phyloP scores from a whole-genome alignment of 164 flowering plant genomes.

The Cinnamomum micranthum region DNA sequence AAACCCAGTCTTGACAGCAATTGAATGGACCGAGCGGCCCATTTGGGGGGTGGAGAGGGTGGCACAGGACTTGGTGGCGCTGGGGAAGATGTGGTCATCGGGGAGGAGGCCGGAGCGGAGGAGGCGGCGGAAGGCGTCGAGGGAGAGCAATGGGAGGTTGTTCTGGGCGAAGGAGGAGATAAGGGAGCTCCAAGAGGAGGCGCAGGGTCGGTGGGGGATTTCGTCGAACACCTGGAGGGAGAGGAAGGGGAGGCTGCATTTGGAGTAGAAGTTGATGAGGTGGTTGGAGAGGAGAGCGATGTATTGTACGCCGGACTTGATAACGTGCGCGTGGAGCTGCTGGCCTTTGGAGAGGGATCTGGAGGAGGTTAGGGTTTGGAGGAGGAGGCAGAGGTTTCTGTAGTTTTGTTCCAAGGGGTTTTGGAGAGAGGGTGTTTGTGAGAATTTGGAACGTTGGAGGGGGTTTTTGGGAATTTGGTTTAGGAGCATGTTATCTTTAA shows the following conservation, averaged over 20 bases:
- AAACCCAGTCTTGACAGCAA: slow-evolving; percentile 57
- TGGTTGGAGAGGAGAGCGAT: slow-evolving; percentile 60
- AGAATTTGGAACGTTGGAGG: background rate
- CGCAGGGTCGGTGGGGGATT: slow-evolving; percentile 21
- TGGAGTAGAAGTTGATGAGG: slow-evolving; percentile 86
- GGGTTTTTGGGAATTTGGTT: background rate
- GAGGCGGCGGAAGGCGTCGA: slow-evolving; percentile 60
- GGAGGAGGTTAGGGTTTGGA: slow-evolving; percentile 50
- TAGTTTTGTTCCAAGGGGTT: slow-evolving; percentile 28
- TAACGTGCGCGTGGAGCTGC: slow-evolving; percentile 66
- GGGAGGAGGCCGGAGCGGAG: slow-evolving; percentile 31
- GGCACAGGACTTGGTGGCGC: slow-evolving; percentile 67
- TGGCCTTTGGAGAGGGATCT: slow-evolving; percentile 52
- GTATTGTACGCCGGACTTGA: slow-evolving; percentile 53
- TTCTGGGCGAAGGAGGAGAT: slow-evolving; percentile 78
- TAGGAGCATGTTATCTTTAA: background rate
- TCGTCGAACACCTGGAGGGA: slow-evolving; percentile 62
- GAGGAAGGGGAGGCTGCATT: slow-evolving; percentile 49
- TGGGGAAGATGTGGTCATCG: slow-evolving; percentile 65
- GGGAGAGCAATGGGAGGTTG: slow-evolving; percentile 59
- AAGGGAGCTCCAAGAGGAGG: slow-evolving; percentile 83
- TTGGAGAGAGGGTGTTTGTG: background rate
- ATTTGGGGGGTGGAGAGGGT: slow-evolving; percentile 29
- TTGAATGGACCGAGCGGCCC: slow-evolving; percentile 60
- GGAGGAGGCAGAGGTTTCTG: slow-evolving; percentile 43